Evolutionary conservation across 768 basidiomycete species (phyloP).

Genomic region (Candolleomyces efflorescens): DNA sequence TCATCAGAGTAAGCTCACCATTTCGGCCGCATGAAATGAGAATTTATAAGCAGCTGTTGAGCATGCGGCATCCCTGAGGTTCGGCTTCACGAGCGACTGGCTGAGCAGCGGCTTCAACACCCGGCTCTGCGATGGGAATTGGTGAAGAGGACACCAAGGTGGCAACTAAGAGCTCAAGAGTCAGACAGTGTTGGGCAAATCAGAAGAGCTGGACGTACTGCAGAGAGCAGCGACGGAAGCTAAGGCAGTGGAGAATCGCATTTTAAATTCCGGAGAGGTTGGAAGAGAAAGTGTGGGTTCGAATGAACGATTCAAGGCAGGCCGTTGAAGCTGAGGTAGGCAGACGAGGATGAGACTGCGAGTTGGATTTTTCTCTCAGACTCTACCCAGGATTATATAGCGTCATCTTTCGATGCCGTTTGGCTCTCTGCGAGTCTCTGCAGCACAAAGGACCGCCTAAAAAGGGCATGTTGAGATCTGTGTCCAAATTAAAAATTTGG

Average conservation of each 20-base stretch:
- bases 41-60: neutral
- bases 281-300: neutral
- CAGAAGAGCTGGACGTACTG: neutral
- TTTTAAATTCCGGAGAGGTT: neutral
- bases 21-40: neutral
- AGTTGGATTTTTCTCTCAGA: neutral
- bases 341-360: neutral
- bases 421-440: neutral
- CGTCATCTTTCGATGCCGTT: neutral
- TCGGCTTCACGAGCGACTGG: neutral
- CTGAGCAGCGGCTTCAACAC: neutral
- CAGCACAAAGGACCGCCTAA: neutral
- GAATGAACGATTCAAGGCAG: neutral
- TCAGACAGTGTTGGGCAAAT: neutral
- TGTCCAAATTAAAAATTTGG: neutral
- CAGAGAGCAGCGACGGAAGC: neutral
- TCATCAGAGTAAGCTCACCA: neutral
- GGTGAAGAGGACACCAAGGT: neutral
- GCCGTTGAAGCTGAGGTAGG: neutral
- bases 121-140: neutral
- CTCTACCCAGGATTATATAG: neutral
- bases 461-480: neutral
- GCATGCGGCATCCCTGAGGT: neutral
- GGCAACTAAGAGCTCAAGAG: neutral
- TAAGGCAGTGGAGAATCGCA: constrained; percentile 3